phyloP scores from a whole-genome alignment of 2,329 filamentous ascomycete species.

The Xylaria sp. region DNA sequence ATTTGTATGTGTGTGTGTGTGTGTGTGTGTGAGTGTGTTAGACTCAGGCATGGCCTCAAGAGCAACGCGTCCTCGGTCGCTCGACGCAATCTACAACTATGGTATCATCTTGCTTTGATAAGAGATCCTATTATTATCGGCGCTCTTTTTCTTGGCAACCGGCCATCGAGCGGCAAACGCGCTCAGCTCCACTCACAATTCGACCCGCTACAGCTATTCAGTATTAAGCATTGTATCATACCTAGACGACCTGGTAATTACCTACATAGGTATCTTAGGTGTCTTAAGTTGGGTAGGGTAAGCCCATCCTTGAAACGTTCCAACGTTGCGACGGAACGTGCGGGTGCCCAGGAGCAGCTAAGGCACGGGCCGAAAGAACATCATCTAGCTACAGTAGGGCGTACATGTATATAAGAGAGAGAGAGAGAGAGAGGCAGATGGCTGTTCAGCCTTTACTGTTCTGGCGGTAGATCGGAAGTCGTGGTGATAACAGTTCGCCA shows the following conservation, averaged over 20 bases:
- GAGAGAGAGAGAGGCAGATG: conserved; percentile 1
- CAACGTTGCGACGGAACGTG: conserved; percentile 26
- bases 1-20: too few relatives aligned
- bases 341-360: conserved; percentile 26
- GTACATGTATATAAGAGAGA: not conserved
- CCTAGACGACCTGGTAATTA: not conserved
- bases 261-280: conserved; percentile 7
- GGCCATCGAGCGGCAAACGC: conserved; percentile 33
- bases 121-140: conserved; percentile 30
- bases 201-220: conserved; percentile 5
- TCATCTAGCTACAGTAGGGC: conserved; percentile 20
- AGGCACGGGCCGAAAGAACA: conserved; percentile 33
- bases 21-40: too few relatives aligned
- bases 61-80: not conserved
- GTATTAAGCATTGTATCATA: not conserved
- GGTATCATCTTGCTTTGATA: conserved; percentile 18
- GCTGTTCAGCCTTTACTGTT: conserved; percentile 20
- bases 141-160: conserved; percentile 14
- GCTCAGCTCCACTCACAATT: conserved; percentile 23
- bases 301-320: conserved; percentile 21
- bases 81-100: not conserved
- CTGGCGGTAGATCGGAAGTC: conserved; percentile 15
- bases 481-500: conserved; percentile 18
- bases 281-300: not conserved
- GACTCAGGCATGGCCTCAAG: not conserved